Percentiles rank a stretch among this genome's conserved stretches.
phyloP scores from a whole-genome alignment of 1,139 yeast species.

The Wickerhamiella pararugosa region DNA sequence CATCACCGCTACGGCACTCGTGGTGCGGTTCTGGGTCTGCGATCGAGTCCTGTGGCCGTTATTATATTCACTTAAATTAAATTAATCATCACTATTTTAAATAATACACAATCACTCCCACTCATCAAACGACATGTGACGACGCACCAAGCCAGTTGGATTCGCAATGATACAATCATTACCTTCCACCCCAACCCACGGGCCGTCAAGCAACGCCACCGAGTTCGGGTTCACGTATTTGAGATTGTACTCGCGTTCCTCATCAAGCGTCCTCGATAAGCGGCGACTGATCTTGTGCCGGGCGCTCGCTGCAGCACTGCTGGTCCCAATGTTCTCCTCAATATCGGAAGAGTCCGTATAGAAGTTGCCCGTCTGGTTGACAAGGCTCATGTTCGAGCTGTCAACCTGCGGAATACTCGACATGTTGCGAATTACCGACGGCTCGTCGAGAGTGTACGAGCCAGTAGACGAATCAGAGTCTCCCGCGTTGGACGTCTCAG shows the following conservation, averaged over 20 bases:
- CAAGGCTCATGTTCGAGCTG: background rate
- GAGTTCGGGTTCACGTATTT: slow-evolving; percentile 67
- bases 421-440: background rate
- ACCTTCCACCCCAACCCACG: slow-evolving; percentile 58
- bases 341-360: background rate
- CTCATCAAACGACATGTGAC: slow-evolving; percentile 34
- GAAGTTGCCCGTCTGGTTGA: too few relatives aligned
- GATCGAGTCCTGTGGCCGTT: slow-evolving; percentile 5
- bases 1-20: slow-evolving; percentile 19
- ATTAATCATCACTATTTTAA: too few relatives aligned
- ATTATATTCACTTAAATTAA: background rate
- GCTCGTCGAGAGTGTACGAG: background rate
- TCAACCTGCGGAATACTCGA: slow-evolving; percentile 4
- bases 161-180: slow-evolving; percentile 47
- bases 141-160: slow-evolving; percentile 40
- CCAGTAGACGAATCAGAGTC: background rate
- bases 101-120: slow-evolving; percentile 27
- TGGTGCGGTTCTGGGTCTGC: slow-evolving; percentile 7
- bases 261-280: slow-evolving; percentile 40
- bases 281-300: slow-evolving; percentile 8
- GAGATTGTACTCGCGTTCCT: slow-evolving; percentile 48
- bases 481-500: background rate
- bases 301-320: background rate
- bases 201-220: slow-evolving; percentile 60
- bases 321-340: background rate